phyloP scores from a whole-genome alignment of 1,284 basidiomycete species.

The Nidula niveotomentosa region DNA sequence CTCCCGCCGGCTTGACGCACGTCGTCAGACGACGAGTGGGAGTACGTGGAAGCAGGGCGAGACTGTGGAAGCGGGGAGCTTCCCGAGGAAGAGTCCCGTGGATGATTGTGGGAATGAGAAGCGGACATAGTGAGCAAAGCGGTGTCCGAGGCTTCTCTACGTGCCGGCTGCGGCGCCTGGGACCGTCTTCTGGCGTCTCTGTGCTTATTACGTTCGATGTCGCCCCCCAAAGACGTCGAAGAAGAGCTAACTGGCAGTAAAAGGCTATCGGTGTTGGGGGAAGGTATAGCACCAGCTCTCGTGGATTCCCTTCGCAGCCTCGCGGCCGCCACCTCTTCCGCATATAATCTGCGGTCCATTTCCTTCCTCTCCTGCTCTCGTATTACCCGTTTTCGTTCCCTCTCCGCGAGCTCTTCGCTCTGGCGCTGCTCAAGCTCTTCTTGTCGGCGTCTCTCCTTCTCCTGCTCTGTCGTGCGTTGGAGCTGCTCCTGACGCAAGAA shows the following conservation, averaged over 20 bases:
- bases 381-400: conserved; percentile 40
- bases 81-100: conserved; percentile 36
- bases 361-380: conserved; percentile 62
- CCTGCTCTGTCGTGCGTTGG: conserved; percentile 40
- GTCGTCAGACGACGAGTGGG: conserved; percentile 56
- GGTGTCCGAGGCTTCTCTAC: conserved; percentile 43
- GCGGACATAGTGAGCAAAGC: conserved; percentile 16
- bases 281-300: conserved; percentile 41
- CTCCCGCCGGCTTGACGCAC: conserved; percentile 37
- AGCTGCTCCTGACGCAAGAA: conserved; percentile 64
- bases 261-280: conserved; percentile 13
- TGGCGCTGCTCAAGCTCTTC: conserved; percentile 51
- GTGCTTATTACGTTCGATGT: conserved; percentile 42
- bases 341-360: conserved; percentile 48
- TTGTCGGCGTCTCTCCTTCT: conserved; percentile 34
- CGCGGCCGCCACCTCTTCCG: conserved; percentile 62
- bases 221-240: conserved; percentile 31
- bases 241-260: conserved; percentile 28
- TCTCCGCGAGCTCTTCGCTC: conserved; percentile 47
- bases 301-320: conserved; percentile 58
- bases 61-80: too few species aligned
- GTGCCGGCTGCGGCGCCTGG: conserved; percentile 33
- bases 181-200: conserved; percentile 35
- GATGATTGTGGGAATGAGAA: conserved; percentile 14
- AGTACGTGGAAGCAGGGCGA: conserved; percentile 51